phyloP scores from a whole-genome alignment of 2,329 filamentous ascomycete species.

The Colletotrichum somersetense region DNA sequence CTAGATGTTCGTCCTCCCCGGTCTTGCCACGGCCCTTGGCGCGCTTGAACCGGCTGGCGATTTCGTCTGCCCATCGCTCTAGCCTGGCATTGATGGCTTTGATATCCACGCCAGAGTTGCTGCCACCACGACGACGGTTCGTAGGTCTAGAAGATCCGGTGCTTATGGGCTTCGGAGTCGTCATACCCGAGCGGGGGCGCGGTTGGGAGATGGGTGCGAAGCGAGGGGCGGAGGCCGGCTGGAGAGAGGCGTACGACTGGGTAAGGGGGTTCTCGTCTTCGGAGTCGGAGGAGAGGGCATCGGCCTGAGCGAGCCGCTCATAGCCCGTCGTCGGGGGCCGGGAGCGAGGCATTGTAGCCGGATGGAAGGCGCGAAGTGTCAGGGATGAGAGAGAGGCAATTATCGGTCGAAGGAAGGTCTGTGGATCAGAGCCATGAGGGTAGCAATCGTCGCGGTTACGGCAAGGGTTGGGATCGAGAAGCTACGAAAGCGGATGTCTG shows the following conservation, averaged over 20 bases:
- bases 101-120: slow-evolving; percentile 93
- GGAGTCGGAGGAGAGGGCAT: slow-evolving; percentile 79
- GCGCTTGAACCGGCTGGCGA: slow-evolving; percentile 96
- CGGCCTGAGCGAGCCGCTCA: slow-evolving; percentile 85
- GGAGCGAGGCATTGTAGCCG: slow-evolving; percentile 70
- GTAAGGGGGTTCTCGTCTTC: slow-evolving; percentile 72
- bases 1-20: slow-evolving; percentile 85
- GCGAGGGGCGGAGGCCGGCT: slow-evolving; percentile 69
- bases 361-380: slow-evolving; percentile 12
- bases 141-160: slow-evolving; percentile 51
- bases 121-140: slow-evolving; percentile 63
- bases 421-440: slow-evolving; percentile 18
- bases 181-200: slow-evolving; percentile 70
- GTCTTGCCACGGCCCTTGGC: slow-evolving; percentile 79
- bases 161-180: slow-evolving; percentile 62
- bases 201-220: slow-evolving; percentile 75
- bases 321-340: slow-evolving; percentile 84
- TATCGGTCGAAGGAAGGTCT: background rate
- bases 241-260: slow-evolving; percentile 67
- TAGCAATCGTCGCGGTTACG: background rate
- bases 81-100: slow-evolving; percentile 97
- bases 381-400: background rate
- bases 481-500: background rate
- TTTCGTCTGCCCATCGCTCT: slow-evolving; percentile 97
- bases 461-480: background rate